Percentiles rank a stretch among this genome's conserved stretches.
phyloP scores from a whole-genome alignment of 2,329 filamentous ascomycete genomes.

The Teratosphaeria pseudoeucalypti region DNA sequence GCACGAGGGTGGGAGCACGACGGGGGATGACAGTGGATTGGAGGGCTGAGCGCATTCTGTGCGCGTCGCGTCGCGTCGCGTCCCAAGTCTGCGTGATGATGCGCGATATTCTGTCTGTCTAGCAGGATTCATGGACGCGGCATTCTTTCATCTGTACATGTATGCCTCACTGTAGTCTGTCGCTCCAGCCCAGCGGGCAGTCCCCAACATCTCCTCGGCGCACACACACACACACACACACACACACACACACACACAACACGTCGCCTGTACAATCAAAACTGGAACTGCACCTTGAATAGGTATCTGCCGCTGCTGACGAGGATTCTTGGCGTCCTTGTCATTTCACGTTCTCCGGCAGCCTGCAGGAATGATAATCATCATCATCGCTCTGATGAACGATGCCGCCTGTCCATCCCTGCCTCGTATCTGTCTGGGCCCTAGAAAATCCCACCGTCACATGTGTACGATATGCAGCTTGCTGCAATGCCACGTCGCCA shows the following conservation, averaged over 20 bases:
- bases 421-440: neutral
- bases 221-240: no score
- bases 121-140: no score
- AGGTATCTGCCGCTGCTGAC: neutral
- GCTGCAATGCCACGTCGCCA: neutral
- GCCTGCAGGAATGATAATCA: neutral
- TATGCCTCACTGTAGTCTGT: no score
- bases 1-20: constrained; percentile 3
- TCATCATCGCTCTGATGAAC: neutral
- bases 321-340: neutral
- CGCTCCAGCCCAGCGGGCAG: no score
- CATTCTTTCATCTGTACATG: no score
- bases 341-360: neutral
- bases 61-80: neutral
- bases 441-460: neutral
- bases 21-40: neutral
- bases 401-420: neutral
- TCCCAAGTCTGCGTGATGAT: neutral
- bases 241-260: neutral
- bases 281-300: neutral
- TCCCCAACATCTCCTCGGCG: neutral
- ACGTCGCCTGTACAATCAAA: neutral
- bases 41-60: neutral
- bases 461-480: neutral
- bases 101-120: neutral